Percentiles rank a stretch among this genome's conserved stretches.
Conservation (phyloP, 192 early-diverging fungal genomes). For the Dispira simplex region DNA sequence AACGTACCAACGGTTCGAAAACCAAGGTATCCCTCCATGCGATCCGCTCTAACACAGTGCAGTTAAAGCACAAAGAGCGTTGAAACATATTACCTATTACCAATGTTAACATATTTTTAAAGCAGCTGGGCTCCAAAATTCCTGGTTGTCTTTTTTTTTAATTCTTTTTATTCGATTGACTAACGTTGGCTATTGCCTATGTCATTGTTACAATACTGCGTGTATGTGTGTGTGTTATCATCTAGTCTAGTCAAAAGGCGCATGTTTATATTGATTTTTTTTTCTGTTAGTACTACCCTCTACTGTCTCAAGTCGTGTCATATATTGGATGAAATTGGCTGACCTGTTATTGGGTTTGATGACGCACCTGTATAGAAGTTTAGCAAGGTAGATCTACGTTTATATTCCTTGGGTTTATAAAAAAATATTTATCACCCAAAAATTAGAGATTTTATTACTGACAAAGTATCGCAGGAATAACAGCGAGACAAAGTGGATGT, state of each 20-base stretch:
- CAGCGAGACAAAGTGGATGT: neutral
- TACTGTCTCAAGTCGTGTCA: too few species aligned
- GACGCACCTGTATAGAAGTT: too few species aligned
- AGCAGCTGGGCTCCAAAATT: neutral
- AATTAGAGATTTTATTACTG: neutral
- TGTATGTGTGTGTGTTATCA: neutral
- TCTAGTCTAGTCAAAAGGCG: neutral
- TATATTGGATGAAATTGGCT: too few species aligned
- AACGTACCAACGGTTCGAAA: neutral
- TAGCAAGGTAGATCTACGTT: too few species aligned
- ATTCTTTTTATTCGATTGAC: neutral
- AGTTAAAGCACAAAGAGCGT: neutral
- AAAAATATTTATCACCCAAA: neutral
- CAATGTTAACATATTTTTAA: neutral
- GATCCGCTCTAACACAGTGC: neutral
- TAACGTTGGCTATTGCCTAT: neutral
- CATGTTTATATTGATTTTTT: too few species aligned
- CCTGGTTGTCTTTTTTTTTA: neutral
- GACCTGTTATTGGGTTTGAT: too few species aligned
- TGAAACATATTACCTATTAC: neutral
- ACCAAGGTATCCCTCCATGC: neutral
- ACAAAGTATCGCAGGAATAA: neutral
- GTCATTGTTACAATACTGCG: neutral
- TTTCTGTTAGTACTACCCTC: too few species aligned
- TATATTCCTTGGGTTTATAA: too few species aligned